phyloP scores from a whole-genome alignment of 1,284 basidiomycete genomes.

The Pseudozyma sp. region DNA sequence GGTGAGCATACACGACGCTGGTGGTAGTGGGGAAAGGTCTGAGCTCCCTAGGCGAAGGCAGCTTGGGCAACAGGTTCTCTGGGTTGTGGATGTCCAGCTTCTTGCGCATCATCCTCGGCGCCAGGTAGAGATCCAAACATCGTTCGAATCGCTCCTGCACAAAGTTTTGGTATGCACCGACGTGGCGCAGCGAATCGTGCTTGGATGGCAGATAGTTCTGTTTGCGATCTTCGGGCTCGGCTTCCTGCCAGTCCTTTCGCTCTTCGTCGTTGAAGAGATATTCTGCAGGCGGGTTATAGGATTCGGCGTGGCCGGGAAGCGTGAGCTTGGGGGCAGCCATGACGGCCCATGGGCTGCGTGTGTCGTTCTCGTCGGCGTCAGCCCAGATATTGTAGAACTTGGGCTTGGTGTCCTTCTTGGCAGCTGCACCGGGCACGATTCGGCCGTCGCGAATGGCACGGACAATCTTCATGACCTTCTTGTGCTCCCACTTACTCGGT shows the following conservation, averaged over 20 bases:
- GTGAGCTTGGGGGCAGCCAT: conserved; percentile 92
- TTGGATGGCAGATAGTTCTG: conserved; percentile 90
- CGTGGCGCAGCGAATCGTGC: conserved; percentile 84
- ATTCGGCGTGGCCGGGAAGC: conserved; percentile 91
- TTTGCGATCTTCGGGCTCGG: conserved; percentile 90
- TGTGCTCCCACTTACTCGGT: conserved; percentile 99
- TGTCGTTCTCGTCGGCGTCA: conserved; percentile 71
- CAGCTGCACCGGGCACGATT: conserved; percentile 87
- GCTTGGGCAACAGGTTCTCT: conserved; percentile 88
- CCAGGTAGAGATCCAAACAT: conserved; percentile 95
- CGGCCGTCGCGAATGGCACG: conserved; percentile 95
- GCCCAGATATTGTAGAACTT: conserved; percentile 93
- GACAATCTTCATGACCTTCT: conserved; percentile 99
- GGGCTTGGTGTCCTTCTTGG: conserved; percentile 74
- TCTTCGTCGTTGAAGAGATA: conserved; percentile 93
- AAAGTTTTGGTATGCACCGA: conserved; percentile 90
- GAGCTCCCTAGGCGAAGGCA: conserved; percentile 92
- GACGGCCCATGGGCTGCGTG: conserved; percentile 40
- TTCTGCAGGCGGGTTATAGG: conserved; percentile 98
- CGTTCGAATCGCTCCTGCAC: conserved; percentile 94
- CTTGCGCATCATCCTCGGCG: conserved; percentile 79
- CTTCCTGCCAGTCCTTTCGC: conserved; percentile 83
- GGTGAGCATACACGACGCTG: conserved; percentile 80
- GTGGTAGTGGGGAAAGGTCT: conserved; percentile 92
- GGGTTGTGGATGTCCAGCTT: conserved; percentile 72